Percentiles rank a stretch among this genome's conserved stretches.
Conservation (phyloP, 257 asterid genomes). For the Cruciata laevipes region DNA sequence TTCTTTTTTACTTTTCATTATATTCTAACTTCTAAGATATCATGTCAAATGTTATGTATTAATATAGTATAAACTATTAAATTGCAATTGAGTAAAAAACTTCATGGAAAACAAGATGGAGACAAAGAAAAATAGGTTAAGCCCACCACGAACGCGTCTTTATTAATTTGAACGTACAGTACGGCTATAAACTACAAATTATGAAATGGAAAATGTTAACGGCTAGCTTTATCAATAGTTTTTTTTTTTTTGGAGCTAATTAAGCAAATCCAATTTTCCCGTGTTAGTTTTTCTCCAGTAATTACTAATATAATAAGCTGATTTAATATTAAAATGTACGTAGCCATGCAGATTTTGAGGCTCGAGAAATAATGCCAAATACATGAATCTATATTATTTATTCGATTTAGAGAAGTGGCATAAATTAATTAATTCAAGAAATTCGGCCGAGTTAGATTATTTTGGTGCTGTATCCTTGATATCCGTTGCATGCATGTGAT, state of each 20-base stretch:
- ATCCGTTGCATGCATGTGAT: constrained; percentile 17
- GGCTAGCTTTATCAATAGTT: not conserved
- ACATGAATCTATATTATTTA: not conserved
- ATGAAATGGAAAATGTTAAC: not conserved
- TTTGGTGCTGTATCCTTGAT: not conserved
- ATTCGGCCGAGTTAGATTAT: not conserved
- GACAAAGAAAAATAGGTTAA: not conserved
- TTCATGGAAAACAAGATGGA: not conserved
- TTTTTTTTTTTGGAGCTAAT: too few relatives aligned
- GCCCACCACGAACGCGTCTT: not conserved
- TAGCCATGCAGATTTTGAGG: constrained; percentile 2
- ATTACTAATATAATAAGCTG: too few relatives aligned
- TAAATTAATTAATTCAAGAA: not conserved
- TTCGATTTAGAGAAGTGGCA: not conserved
- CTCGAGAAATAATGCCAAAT: not conserved
- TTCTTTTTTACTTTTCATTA: too few relatives aligned
- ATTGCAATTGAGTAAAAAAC: too few relatives aligned
- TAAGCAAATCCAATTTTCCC: not conserved
- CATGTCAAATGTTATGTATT: too few relatives aligned
- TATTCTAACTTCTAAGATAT: too few relatives aligned
- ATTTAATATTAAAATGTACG: too few relatives aligned
- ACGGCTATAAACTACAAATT: not conserved
- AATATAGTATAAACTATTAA: too few relatives aligned
- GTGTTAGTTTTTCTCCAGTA: not conserved
- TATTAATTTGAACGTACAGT: constrained; percentile 1